phyloP scores from a whole-genome alignment of 2,329 filamentous ascomycete genomes.

The Penicillium sp. region DNA sequence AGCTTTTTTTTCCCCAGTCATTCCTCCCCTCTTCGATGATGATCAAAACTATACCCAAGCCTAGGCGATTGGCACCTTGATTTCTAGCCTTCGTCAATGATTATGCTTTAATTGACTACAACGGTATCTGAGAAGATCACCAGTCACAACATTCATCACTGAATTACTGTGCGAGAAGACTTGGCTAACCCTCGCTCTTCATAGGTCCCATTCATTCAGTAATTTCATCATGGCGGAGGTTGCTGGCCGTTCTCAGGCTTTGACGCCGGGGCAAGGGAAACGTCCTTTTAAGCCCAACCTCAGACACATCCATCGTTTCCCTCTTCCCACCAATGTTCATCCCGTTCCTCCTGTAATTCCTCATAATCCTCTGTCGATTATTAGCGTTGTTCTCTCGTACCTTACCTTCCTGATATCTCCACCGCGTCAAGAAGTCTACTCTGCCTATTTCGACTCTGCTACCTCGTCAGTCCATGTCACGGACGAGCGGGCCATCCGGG shows the following conservation, averaged over 20 bases:
- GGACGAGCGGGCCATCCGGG: slow-evolving; percentile 67
- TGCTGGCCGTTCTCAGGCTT: slow-evolving; percentile 16
- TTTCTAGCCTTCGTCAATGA: slow-evolving; percentile 49
- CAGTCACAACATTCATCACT: slow-evolving; percentile 8
- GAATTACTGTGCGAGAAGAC: slow-evolving; percentile 18
- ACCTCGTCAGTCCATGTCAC: slow-evolving; percentile 81
- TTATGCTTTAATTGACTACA: slow-evolving; percentile 72
- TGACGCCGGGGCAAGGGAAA: slow-evolving; percentile 11
- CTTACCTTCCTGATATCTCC: slow-evolving; percentile 64
- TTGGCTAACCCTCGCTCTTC: slow-evolving; percentile 16
- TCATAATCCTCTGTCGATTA: slow-evolving; percentile 81
- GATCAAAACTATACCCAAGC: slow-evolving; percentile 38
- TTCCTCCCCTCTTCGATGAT: slow-evolving; percentile 39
- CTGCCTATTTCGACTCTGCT: slow-evolving; percentile 71
- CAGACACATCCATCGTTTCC: slow-evolving; percentile 73
- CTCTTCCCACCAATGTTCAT: slow-evolving; percentile 72
- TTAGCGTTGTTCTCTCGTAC: slow-evolving; percentile 74
- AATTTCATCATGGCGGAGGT: slow-evolving; percentile 28
- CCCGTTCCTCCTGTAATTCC: slow-evolving; percentile 85
- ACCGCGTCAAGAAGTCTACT: slow-evolving; percentile 57
- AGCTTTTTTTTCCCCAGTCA: slow-evolving; percentile 12
- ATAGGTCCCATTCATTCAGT: slow-evolving; percentile 16
- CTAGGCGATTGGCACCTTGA: slow-evolving; percentile 47
- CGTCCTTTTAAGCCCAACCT: slow-evolving; percentile 49
- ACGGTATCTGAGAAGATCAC: slow-evolving; percentile 80